These are phyloP conservation scores for Fusarium sp. DNA, from an alignment of 2,329 filamentous ascomycete species.

Conservation along the genomic window DNA sequence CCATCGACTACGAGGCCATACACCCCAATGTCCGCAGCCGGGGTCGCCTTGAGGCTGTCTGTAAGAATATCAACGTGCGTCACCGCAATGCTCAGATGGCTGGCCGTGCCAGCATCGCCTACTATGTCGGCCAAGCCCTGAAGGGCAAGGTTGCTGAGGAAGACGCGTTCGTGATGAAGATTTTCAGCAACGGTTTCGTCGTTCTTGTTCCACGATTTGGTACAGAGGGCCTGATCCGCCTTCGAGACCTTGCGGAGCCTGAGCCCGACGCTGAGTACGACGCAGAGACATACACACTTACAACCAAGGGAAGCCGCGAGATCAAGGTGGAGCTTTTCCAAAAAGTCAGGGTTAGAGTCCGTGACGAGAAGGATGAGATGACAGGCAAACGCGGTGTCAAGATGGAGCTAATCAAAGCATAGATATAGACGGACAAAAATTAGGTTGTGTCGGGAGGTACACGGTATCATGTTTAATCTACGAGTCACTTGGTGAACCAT, in stretches of 20 bases:
- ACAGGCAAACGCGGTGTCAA: constrained; percentile 96
- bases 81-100: constrained; percentile 98
- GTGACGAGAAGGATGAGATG: constrained; percentile 91
- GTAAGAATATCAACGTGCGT: constrained; percentile 97
- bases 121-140: constrained; percentile 96
- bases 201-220: constrained; percentile 96
- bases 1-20: constrained; percentile 92
- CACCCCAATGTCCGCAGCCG: constrained; percentile 84
- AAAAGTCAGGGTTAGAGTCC: constrained; percentile 89
- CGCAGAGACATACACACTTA: constrained; percentile 84
- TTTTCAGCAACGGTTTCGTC: constrained; percentile 97
- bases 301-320: constrained; percentile 65
- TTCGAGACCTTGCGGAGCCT: constrained; percentile 82
- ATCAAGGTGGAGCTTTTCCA: constrained; percentile 85
- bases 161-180: constrained; percentile 95
- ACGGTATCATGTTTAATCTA: constrained; percentile 31
- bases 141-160: constrained; percentile 82
- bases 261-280: constrained; percentile 88
- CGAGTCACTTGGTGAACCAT: constrained; percentile 23
- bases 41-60: constrained; percentile 89
- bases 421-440: constrained; percentile 1
- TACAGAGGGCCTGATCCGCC: constrained; percentile 89
- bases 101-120: constrained; percentile 92
- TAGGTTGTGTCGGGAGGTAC: neutral
- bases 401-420: constrained; percentile 70